A percentile compares a stretch with the other conserved stretches of the same genome.
Evolutionary conservation across 805 yeast species (phyloP).

Genomic region (Metschnikowia matae): DNA sequence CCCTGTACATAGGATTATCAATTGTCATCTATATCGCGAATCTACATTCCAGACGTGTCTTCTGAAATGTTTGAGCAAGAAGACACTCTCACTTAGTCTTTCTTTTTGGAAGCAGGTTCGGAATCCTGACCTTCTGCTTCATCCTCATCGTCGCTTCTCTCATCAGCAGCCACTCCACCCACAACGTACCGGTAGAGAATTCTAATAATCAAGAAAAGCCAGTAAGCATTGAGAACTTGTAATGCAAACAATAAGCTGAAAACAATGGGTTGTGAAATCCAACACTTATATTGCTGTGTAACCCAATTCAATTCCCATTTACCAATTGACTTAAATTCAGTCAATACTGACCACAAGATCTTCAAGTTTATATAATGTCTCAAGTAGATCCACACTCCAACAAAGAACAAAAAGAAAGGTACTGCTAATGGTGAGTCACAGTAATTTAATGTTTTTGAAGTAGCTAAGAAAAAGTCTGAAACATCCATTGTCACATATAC

Average conservation of each 20-base stretch:
- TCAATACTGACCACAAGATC: constrained; percentile 78
- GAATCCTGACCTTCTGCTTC: constrained; percentile 31
- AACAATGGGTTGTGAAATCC: constrained; percentile 89
- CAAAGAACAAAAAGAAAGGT: constrained; percentile 66
- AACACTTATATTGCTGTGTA: constrained; percentile 93
- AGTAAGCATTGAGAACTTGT: constrained; percentile 81
- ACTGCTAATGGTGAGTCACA: constrained; percentile 61
- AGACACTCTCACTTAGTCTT: constrained; percentile 6
- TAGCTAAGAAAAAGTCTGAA: constrained; percentile 82
- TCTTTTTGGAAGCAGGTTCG: constrained; percentile 10
- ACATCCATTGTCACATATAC: constrained; percentile 94
- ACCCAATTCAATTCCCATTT: constrained; percentile 76
- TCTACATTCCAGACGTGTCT: neutral
- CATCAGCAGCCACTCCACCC: constrained; percentile 66
- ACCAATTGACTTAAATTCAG: constrained; percentile 86
- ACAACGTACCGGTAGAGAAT: constrained; percentile 64
- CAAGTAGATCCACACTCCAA: constrained; percentile 74
- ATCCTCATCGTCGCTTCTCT: constrained; percentile 81
- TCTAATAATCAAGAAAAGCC: constrained; percentile 81
- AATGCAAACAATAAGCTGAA: constrained; percentile 72
- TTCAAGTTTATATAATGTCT: constrained; percentile 82
- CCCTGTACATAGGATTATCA: constrained; percentile 3
- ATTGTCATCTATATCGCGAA: neutral
- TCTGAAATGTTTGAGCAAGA: constrained; percentile 4
- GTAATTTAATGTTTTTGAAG: constrained; percentile 84